Percentiles rank a stretch among this genome's conserved stretches.
Evolutionary conservation across 345 rosid species (phyloP).

Genomic region (Hevea brasiliensis): DNA sequence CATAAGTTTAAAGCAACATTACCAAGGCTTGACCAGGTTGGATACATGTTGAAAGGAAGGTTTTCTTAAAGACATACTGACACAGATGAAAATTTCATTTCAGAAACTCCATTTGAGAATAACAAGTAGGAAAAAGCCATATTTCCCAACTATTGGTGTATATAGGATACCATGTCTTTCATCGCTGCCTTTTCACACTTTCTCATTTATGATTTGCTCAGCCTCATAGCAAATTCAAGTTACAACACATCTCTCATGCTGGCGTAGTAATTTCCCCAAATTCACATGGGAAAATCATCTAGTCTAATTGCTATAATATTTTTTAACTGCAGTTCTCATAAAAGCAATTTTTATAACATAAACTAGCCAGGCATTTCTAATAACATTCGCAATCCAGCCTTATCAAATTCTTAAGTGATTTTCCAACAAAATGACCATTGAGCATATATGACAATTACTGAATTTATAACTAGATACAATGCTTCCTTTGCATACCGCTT

Average conservation of each 20-base stretch:
- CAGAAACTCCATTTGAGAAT: neutral
- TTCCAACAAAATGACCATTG: neutral
- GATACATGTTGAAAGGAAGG: neutral
- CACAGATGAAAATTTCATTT: neutral
- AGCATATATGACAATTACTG: neutral
- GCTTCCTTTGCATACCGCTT: neutral
- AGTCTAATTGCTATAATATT: neutral
- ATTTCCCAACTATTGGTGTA: neutral
- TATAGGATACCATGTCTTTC: neutral
- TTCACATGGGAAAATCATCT: neutral
- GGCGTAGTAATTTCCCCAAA: too few relatives aligned
- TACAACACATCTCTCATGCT: too few relatives aligned
- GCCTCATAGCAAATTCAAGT: too few relatives aligned
- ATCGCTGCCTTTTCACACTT: neutral
- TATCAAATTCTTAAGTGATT: neutral
- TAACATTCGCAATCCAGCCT: neutral
- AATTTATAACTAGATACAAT: neutral
- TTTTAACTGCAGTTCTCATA: neutral
- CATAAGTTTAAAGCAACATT: neutral
- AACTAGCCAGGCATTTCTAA: neutral
- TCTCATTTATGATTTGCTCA: neutral
- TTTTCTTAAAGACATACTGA: neutral
- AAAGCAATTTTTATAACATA: neutral
- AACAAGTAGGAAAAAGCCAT: neutral
- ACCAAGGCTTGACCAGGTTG: neutral